Percentiles rank a stretch among this genome's conserved stretches.
phyloP scores from a whole-genome alignment of 2,329 filamentous ascomycete genomes.

The Blumeriella jaapii region DNA sequence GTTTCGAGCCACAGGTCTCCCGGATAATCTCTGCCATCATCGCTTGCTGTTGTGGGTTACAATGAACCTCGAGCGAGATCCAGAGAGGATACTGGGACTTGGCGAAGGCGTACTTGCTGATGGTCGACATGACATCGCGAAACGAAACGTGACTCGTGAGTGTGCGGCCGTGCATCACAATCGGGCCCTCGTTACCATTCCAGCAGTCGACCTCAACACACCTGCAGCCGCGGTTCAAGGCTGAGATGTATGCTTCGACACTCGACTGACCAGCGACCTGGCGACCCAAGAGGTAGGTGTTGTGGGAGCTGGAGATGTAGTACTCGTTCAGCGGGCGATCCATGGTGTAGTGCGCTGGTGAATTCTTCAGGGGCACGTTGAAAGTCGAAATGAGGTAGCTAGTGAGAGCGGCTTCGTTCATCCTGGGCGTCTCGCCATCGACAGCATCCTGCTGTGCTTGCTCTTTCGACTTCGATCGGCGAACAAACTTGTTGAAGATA shows the following conservation, averaged over 20 bases:
- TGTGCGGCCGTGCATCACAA: slow-evolving; percentile 84
- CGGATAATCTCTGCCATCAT: slow-evolving; percentile 87
- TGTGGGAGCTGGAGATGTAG: slow-evolving; percentile 96
- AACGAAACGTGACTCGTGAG: slow-evolving; percentile 84
- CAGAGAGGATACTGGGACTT: slow-evolving; percentile 82
- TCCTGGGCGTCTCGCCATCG: slow-evolving; percentile 40
- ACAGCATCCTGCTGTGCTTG: slow-evolving; percentile 31
- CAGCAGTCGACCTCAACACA: slow-evolving; percentile 98
- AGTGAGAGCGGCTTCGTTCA: slow-evolving; percentile 71
- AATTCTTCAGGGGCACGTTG: slow-evolving; percentile 55
- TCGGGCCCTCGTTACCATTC: slow-evolving; percentile 82
- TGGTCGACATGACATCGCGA: slow-evolving; percentile 80
- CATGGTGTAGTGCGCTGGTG: slow-evolving; percentile 50
- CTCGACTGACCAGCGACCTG: slow-evolving; percentile 86
- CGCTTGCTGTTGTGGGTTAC: slow-evolving; percentile 68
- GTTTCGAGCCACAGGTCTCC: slow-evolving; percentile 66
- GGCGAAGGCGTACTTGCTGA: slow-evolving; percentile 88
- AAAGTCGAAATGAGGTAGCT: slow-evolving; percentile 64
- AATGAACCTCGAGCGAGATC: slow-evolving; percentile 93
- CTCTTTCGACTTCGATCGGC: slow-evolving; percentile 42
- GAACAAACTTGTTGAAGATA: slow-evolving; percentile 59
- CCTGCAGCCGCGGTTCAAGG: slow-evolving; percentile 77
- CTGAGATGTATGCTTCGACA: slow-evolving; percentile 87
- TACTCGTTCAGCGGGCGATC: slow-evolving; percentile 90
- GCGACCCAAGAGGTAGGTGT: slow-evolving; percentile 87